phyloP scores from a whole-genome alignment of 164 flowering plant genomes.

The Platanus orientalis region DNA sequence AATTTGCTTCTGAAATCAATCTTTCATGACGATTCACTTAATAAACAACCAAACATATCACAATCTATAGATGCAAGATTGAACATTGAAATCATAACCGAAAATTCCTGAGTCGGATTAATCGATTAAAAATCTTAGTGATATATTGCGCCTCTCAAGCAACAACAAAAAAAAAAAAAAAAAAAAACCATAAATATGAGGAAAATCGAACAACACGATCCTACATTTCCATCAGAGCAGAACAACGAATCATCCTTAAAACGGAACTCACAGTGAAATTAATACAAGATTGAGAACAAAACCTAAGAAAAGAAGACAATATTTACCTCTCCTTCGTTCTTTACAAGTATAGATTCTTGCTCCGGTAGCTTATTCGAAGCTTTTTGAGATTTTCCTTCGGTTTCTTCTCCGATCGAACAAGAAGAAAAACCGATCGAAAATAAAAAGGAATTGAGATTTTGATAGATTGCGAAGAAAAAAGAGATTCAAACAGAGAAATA shows the following conservation, averaged over 20 bases:
- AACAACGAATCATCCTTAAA: neutral
- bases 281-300: neutral
- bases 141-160: too few species aligned
- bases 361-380: constrained; percentile 16
- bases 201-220: neutral
- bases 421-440: constrained; percentile 4
- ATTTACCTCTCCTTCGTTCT: constrained; percentile 25
- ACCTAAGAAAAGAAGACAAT: neutral
- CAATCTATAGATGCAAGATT: too few species aligned
- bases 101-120: too few species aligned
- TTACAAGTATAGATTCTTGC: constrained; percentile 15
- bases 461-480: neutral
- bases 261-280: neutral
- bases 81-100: too few species aligned
- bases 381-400: constrained; percentile 30
- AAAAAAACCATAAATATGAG: too few species aligned
- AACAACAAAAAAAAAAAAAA: too few species aligned
- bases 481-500: neutral
- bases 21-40: too few species aligned
- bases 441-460: neutral
- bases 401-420: constrained; percentile 27
- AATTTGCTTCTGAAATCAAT: neutral
- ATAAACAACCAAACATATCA: too few species aligned
- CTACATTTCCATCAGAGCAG: neutral
- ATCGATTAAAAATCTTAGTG: too few species aligned